A percentile compares a stretch with the other conserved stretches of the same genome.
phyloP scores from a whole-genome alignment of 2,329 filamentous ascomycete species.

The Cytospora chrysosperma region DNA sequence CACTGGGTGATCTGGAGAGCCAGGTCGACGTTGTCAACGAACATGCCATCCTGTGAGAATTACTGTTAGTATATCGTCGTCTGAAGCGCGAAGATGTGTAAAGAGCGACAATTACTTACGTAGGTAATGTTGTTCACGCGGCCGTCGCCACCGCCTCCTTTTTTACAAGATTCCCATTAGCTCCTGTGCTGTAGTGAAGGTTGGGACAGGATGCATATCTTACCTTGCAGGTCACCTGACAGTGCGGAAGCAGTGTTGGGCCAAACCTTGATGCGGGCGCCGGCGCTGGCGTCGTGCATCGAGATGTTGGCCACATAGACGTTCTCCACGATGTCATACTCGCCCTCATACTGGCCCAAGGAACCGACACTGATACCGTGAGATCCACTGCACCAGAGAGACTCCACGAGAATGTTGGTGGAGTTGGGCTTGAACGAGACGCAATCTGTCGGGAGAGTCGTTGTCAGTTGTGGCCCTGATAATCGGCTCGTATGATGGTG shows the following conservation, averaged over 20 bases:
- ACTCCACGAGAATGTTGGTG: slow-evolving; percentile 67
- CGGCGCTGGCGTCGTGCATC: slow-evolving; percentile 61
- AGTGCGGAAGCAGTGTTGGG: slow-evolving; percentile 29
- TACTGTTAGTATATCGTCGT: neutral
- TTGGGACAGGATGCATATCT: neutral
- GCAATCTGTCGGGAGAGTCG: slow-evolving; percentile 47
- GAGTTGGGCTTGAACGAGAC: slow-evolving; percentile 74
- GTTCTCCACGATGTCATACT: slow-evolving; percentile 67
- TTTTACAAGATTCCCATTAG: neutral
- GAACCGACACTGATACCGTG: slow-evolving; percentile 74
- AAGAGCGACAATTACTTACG: neutral
- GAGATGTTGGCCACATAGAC: slow-evolving; percentile 62
- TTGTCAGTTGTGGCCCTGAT: neutral
- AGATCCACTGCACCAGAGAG: slow-evolving; percentile 65
- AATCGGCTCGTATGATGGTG: neutral
- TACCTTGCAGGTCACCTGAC: slow-evolving; percentile 49
- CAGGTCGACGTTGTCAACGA: slow-evolving; percentile 59
- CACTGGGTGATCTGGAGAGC: slow-evolving; percentile 54
- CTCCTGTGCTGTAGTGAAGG: neutral
- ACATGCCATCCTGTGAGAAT: slow-evolving; percentile 46
- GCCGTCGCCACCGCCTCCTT: slow-evolving; percentile 56
- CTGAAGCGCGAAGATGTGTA: neutral
- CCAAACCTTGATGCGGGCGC: slow-evolving; percentile 70
- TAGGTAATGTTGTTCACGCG: slow-evolving; percentile 60
- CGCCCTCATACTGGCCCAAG: slow-evolving; percentile 63